Base-by-base conservation (phyloP, 2,329 filamentous ascomycete genomes). In the Beauveria sp. region DNA sequence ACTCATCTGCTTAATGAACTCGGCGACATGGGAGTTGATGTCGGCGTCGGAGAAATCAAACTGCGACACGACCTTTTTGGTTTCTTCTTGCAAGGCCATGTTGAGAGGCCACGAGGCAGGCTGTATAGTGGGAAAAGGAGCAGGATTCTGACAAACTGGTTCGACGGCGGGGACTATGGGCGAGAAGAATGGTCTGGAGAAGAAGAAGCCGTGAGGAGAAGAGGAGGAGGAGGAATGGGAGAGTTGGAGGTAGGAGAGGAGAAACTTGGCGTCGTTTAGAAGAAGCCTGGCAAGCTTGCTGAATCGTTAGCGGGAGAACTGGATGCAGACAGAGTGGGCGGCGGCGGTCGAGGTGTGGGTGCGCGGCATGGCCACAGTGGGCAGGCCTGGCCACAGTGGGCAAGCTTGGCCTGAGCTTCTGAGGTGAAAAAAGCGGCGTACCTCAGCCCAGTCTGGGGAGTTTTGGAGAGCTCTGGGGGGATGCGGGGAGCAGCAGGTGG, bases 1-100 rank as follows among this genome's bases (percentile, higher is more conserved):
- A 82, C 89, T 80, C 87, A 97, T 93, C 78, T 98, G 87, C 64
- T 81, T 80, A 66, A 97, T 83, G 72, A 96, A 99, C 74, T 96
- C 92, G 65, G 85, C 80, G 64, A 96, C 92, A 66, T 86, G 90
- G 69, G 82, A 84, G 73, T 91, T 91, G 70, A 97, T 83, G 75
- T 92, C 83, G 58, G 87, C 84, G 68, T 91, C 82, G 63, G 85
- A 81, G 76, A 93, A 93, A 60, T 96, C 90, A 77, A 98, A 98
- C 74, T 95, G 86, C 68, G 84, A 84, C 69, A 90, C 89, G 70
- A 97, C 86, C 71, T 85, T 85, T 81, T 87, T 86, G 63, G 92
- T 91, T 76, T 93, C 89, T 65, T 86, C 82, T 64, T 77, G 77
- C 65, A 88, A 78, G 63, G 81, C 77, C 86, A 89, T 89, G 67